Base-by-base conservation (phyloP, 768 basidiomycete genomes). In the Trametes gibbosa region DNA sequence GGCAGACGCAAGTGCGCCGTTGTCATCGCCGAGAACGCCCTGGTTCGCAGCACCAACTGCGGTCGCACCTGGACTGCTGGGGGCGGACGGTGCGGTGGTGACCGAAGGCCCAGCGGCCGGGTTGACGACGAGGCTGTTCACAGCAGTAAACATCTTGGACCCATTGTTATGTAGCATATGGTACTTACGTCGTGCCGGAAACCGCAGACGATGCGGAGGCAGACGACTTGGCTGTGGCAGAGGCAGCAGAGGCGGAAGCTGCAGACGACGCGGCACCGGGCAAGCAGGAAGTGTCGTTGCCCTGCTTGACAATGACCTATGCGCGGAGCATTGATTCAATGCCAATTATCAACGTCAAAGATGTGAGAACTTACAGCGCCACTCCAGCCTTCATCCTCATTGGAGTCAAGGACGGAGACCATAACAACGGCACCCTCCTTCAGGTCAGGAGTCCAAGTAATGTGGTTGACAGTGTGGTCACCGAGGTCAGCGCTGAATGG, bases 301-400 rank as follows among this genome's bases (percentile, higher is more conserved):
- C 77, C 21, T 17, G 12, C 37, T 68, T 66, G 19, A 82, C 66
- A 35, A 70, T 69, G 63, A 77, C 64, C 79, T 80, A 10, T 32
- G n/a, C n/a, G n/a, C n/a, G 17, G 50, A 47, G 34, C 7, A 13
- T 17, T n/a, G 23, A n/a, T n/a, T n/a, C n/a, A n/a, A n/a, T n/a
- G n/a, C n/a, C n/a, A n/a, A n/a, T n/a, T n/a, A n/a, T n/a, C n/a
- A n/a, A n/a, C n/a, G n/a, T 53, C 16, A 45, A 23, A 3, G n/a
- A 23, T 21, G 42, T 12, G 32, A n/a, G 60, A 17, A 77, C 84
- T 68, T 60, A 90, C 89, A 12, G 63, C 65, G 35, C 74, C 76
- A 63, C 82, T 84, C 90, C 90, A 92, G 3, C 81, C 88, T 65
- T 90, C 87, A 3, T 85, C 68, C 27, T 75, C 81, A 34, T 65